Evolutionary conservation across 495 filamentous ascomycete species (phyloP).

Genomic region (Monascus purpureus): DNA sequence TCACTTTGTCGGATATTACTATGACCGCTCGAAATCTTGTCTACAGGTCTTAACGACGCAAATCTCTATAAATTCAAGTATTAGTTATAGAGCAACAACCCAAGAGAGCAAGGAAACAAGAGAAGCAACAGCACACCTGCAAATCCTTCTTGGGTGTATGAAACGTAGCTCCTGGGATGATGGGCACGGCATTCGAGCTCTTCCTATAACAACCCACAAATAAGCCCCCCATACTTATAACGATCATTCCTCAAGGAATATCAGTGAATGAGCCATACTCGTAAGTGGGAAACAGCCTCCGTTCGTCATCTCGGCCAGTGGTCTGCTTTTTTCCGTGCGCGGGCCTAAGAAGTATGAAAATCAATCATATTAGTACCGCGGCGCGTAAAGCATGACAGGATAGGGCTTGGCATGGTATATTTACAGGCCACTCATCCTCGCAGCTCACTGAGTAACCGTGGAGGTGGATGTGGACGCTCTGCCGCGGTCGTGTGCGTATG

Average conservation of each 20-base stretch:
- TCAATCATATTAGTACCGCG: background rate
- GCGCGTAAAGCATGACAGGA: too few species aligned
- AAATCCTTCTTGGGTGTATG: background rate
- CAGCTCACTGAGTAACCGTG: conserved; percentile 6
- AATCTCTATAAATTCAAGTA: conserved; percentile 3
- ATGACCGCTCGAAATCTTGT: conserved; percentile 17
- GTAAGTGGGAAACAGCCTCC: conserved; percentile 9
- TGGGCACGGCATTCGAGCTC: conserved; percentile 7
- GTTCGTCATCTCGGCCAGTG: conserved; percentile 6
- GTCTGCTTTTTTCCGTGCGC: conserved; percentile 1
- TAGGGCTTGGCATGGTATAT: conserved; percentile 12
- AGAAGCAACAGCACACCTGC: conserved; percentile 5
- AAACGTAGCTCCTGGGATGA: conserved; percentile 11
- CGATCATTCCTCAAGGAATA: too few species aligned
- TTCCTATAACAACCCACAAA: conserved; percentile 6
- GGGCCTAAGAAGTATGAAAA: background rate
- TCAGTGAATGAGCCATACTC: conserved; percentile 2
- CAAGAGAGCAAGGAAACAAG: too few species aligned
- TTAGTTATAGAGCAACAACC: too few species aligned
- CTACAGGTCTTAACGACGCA: conserved; percentile 11
- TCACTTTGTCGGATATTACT: conserved; percentile 20
- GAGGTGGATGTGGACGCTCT: conserved; percentile 1
- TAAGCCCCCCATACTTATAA: too few species aligned
- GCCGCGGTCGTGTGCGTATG: conserved; percentile 14
- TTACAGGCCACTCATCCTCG: conserved; percentile 19